Evolutionary conservation across 352 stramenopile species (phyloP).

Genomic region (Globisporangium solare): DNA sequence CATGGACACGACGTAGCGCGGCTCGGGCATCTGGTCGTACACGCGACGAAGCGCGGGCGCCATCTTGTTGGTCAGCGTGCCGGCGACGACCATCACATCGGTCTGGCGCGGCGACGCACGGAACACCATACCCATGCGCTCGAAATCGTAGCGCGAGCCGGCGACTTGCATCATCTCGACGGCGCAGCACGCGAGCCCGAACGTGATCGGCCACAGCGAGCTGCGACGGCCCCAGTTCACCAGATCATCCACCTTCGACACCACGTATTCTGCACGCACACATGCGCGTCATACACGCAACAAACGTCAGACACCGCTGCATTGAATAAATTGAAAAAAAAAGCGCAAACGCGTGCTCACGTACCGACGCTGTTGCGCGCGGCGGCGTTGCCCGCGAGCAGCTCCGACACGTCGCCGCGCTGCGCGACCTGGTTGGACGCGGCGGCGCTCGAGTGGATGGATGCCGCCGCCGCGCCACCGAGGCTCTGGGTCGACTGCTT

Average conservation of each 20-base stretch:
- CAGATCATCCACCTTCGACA: slow-evolving; percentile 96
- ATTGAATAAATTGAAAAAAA: no score
- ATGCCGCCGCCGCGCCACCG: no score
- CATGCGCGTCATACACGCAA: background rate
- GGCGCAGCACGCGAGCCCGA: slow-evolving; percentile 98
- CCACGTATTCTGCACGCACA: slow-evolving; percentile 89
- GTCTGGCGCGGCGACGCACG: slow-evolving; percentile 93
- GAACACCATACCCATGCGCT: slow-evolving; percentile 98
- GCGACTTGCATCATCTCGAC: slow-evolving; percentile 98
- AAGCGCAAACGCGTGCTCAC: slow-evolving; percentile 13
- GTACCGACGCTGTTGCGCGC: slow-evolving; percentile 77
- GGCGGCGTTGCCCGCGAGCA: slow-evolving; percentile 58
- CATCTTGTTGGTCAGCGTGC: slow-evolving; percentile 99
- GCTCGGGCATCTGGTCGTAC: slow-evolving; percentile 99
- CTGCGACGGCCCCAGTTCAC: slow-evolving; percentile 98
- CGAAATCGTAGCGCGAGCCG: slow-evolving; percentile 94
- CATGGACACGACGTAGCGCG: slow-evolving; percentile 98
- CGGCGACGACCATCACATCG: slow-evolving; percentile 99
- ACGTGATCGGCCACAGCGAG: slow-evolving; percentile 99
- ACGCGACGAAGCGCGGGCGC: slow-evolving; percentile 94
- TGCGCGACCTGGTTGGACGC: slow-evolving; percentile 33
- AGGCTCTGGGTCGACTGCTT: slow-evolving; percentile 3
- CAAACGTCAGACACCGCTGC: background rate
- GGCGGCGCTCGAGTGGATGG: no score
- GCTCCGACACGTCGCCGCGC: slow-evolving; percentile 66